Conservation (phyloP, 2,329 filamentous ascomycete genomes). For the Fusarium austroafricanum region DNA sequence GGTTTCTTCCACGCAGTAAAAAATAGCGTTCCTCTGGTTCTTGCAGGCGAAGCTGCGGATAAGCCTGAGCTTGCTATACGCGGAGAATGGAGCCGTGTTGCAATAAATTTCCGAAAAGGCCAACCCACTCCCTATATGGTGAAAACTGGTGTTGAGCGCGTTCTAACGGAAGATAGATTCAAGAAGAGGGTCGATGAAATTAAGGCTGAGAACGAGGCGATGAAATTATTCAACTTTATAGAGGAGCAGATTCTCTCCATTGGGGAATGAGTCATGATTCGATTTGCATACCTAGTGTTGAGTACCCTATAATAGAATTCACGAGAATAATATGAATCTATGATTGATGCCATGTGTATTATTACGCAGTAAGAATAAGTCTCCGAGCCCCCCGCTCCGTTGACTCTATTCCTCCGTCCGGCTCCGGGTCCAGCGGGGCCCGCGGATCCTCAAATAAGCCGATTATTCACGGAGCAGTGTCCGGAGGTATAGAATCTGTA, state of each 20-base stretch:
- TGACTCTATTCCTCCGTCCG: conserved; percentile 15
- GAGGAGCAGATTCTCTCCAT: conserved; percentile 40
- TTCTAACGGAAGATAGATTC: conserved; percentile 48
- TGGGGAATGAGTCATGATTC: not conserved
- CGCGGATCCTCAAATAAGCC: conserved; percentile 26
- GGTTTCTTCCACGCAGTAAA: conserved; percentile 58
- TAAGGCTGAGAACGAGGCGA: conserved; percentile 49
- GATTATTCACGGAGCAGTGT: not conserved
- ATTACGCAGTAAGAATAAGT: not conserved
- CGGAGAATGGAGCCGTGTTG: conserved; percentile 54
- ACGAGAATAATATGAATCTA: not conserved
- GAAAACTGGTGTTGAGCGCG: conserved; percentile 46
- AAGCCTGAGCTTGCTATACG: conserved; percentile 53
- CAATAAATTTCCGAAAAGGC: too few species aligned
- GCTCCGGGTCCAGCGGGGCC: conserved; percentile 29
- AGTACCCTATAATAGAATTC: too few species aligned
- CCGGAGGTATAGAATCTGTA: not conserved
- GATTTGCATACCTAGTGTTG: not conserved
- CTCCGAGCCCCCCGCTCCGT: not conserved
- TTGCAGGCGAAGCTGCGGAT: conserved; percentile 56
- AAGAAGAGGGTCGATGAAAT: conserved; percentile 49
- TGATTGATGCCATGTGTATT: not conserved
- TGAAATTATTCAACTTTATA: conserved; percentile 41
- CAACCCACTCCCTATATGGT: too few species aligned
- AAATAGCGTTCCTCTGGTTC: conserved; percentile 60